These are phyloP conservation scores for Starmerella geochares DNA, from an alignment of 805 yeast genomes.

Conservation along the genomic window DNA sequence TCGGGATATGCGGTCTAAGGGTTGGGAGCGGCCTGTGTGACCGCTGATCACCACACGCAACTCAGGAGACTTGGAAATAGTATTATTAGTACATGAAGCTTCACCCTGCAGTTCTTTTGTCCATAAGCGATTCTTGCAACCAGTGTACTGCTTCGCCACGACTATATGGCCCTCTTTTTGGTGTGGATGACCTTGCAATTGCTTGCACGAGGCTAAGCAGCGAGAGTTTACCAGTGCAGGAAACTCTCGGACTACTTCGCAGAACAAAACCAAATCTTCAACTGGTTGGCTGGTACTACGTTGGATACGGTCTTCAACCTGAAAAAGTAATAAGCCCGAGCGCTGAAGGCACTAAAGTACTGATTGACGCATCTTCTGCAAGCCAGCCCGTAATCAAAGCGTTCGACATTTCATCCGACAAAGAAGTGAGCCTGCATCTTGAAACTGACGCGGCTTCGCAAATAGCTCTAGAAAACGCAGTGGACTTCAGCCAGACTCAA, in stretches of 20 bases:
- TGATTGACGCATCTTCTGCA: not conserved
- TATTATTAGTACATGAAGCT: not conserved
- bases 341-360: no score
- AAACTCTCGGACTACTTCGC: slow-evolving; percentile 7
- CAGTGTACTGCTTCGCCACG: not conserved
- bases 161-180: slow-evolving; percentile 5
- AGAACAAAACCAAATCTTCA: not conserved
- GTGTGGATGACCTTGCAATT: not conserved
- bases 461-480: slow-evolving; percentile 2
- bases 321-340: no score
- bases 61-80: not conserved
- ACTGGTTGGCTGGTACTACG: slow-evolving; percentile 7
- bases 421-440: not conserved
- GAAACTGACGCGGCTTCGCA: not conserved
- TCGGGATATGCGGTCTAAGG: no score
- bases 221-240: slow-evolving; percentile 1
- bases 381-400: not conserved
- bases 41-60: not conserved
- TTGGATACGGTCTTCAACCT: slow-evolving; percentile 9
- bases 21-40: not conserved
- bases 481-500: not conserved
- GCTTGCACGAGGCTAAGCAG: not conserved
- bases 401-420: not conserved
- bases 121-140: not conserved
- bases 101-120: slow-evolving; percentile 5